A percentile compares a stretch with the other conserved stretches of the same genome.
Conservation (phyloP, 2,329 filamentous ascomycete species). For the Grosmannia serpens region DNA sequence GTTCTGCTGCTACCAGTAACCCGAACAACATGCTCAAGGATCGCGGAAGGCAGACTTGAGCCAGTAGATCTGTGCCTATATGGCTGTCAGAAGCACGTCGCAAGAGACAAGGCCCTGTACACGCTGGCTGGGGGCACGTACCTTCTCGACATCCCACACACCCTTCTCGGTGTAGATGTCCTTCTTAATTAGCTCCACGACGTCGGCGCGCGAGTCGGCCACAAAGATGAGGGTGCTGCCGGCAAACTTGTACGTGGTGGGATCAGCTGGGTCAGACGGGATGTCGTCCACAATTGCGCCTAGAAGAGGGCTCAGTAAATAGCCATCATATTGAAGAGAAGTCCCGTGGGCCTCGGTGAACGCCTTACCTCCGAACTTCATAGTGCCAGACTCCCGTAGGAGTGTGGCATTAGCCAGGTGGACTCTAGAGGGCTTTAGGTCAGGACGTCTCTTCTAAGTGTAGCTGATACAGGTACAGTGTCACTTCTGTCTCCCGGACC, state of each 20-base stretch:
- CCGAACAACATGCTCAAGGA: background rate
- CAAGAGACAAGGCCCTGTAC: background rate
- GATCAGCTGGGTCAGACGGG: conserved; percentile 46
- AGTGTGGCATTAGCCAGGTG: conserved; percentile 49
- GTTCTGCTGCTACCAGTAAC: background rate
- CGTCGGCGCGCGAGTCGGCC: conserved; percentile 58
- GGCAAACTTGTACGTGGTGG: conserved; percentile 53
- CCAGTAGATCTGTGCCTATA: conserved; percentile 21
- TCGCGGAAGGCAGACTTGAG: conserved; percentile 20
- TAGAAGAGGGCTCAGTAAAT: conserved; percentile 15
- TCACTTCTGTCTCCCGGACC: background rate
- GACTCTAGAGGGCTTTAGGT: conserved; percentile 15
- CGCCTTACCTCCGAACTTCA: conserved; percentile 52
- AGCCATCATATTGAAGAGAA: too few species aligned
- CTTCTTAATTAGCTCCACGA: conserved; percentile 51
- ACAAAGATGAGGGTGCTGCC: conserved; percentile 60
- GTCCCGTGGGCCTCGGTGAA: background rate
- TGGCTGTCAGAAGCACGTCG: background rate
- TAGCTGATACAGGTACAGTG: background rate
- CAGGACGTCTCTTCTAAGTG: background rate
- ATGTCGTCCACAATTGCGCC: conserved; percentile 58
- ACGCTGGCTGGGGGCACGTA: conserved; percentile 18
- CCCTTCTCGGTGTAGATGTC: conserved; percentile 62
- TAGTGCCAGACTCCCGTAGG: conserved; percentile 39
- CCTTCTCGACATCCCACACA: conserved; percentile 72